Evolutionary conservation across 306 rosid species (phyloP), one percentile per base, ranked within the genome.

Genomic region (Acacia crassicarpa): DNA sequence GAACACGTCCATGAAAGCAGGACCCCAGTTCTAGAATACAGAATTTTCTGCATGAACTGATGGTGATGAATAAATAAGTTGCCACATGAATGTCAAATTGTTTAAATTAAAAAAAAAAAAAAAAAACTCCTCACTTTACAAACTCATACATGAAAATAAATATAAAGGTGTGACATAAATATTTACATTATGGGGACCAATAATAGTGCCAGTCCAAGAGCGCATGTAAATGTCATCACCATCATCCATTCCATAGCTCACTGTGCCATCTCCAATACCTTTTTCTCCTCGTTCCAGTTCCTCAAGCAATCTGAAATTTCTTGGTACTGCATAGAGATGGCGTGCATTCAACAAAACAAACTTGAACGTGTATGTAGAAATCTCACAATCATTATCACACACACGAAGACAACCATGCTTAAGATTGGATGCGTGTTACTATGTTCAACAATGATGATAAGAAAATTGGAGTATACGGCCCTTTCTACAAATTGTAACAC

Each of bases 241-340:
- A 9, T 96, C 99, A 32, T 96, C 99, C 99, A 96, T 96, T 67
- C 99, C 99, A 84, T 93, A 93, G 88, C 98, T 93, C 56, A 93
- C 98, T 45, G 97, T 90, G 83, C 97, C 98, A 78, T 93, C 98
- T 59, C 98, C 98, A 69, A 93, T 93, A 4, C 98, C 98, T 66
- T 93, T 93, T 82, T 93, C 98, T 74, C 99, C 99, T 1, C 99
- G 93, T 87, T 96, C 99, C 73, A 96, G 98, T 70, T 96, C 99
- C 91, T 96, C 99, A 90, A 96, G 88, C 95, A 96, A 88, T 91
- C 99, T 92, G 91, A 96, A 96, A 92, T 96, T 96, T 85, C 99
- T 85, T 11, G 99, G 99, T 74, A 96, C 99, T 96, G 89, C 91
- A 85, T 40, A 41, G 67, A 83, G 9, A 69, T 43, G n/a, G 53